Conservation (phyloP, 1,284 basidiomycete species). For the Golubevia pallescens region DNA sequence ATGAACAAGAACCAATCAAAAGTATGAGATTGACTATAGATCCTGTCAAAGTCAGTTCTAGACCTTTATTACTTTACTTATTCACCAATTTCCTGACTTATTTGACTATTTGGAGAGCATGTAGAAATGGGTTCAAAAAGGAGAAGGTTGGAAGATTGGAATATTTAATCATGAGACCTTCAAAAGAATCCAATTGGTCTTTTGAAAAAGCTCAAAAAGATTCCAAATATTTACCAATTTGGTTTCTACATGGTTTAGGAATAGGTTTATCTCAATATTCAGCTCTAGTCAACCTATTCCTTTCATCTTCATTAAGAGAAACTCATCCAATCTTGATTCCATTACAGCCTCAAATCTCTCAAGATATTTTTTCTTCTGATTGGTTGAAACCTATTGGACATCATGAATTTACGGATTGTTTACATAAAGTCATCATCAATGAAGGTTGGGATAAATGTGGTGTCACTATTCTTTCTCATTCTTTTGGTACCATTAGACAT, state of each 20-base stretch:
- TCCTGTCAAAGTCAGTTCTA: constrained; percentile 32
- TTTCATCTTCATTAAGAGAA: constrained; percentile 15
- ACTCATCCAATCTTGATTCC: constrained; percentile 47
- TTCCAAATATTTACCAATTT: constrained; percentile 19
- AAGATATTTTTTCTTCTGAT: constrained; percentile 35
- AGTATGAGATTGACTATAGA: constrained; percentile 61
- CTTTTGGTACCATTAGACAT: constrained; percentile 52
- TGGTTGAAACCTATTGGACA: constrained; percentile 42
- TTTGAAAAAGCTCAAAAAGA: constrained; percentile 10
- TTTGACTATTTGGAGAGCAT: neutral
- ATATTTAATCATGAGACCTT: constrained; percentile 44
- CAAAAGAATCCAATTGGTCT: constrained; percentile 10
- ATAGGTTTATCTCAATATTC: constrained; percentile 45
- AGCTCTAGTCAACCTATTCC: constrained; percentile 23
- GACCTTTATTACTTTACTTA: constrained; percentile 28
- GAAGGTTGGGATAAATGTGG: constrained; percentile 23
- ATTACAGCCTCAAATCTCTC: constrained; percentile 48
- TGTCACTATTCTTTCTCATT: constrained; percentile 50
- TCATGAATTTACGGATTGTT: constrained; percentile 33
- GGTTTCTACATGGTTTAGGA: constrained; percentile 53
- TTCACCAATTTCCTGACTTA: constrained; percentile 3
- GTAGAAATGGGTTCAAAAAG: constrained; percentile 25
- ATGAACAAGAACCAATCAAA: constrained; percentile 8
- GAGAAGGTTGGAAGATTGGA: constrained; percentile 24
- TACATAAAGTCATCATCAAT: constrained; percentile 26